phyloP scores from a whole-genome alignment of 2,329 filamentous ascomycete species.

The Colletotrichum zoysiae region DNA sequence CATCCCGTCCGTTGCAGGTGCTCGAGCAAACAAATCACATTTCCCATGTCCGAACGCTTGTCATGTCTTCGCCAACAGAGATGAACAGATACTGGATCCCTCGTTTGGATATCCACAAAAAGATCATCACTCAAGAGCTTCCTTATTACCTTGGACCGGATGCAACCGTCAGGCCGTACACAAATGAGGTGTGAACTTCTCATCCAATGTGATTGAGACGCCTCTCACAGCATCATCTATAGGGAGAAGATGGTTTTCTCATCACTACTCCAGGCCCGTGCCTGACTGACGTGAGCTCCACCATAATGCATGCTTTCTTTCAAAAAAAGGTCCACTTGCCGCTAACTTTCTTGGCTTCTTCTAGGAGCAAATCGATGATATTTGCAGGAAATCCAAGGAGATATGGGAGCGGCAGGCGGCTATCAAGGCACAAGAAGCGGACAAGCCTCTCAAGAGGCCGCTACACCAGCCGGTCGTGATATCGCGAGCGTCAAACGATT shows the following conservation, averaged over 20 bases:
- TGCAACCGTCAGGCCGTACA: slow-evolving; percentile 69
- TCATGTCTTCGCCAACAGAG: slow-evolving; percentile 43
- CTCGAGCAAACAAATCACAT: slow-evolving; percentile 23
- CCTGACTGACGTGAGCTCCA: slow-evolving; percentile 67
- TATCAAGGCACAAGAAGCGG: slow-evolving; percentile 60
- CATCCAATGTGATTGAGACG: slow-evolving; percentile 38
- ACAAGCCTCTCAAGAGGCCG: slow-evolving; percentile 67
- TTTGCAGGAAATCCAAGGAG: slow-evolving; percentile 70
- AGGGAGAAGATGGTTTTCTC: slow-evolving; percentile 73
- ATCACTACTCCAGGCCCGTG: slow-evolving; percentile 70
- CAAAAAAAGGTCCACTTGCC: slow-evolving; percentile 55
- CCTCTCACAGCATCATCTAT: slow-evolving; percentile 41
- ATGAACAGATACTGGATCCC: slow-evolving; percentile 74
- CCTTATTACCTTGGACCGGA: slow-evolving; percentile 70
- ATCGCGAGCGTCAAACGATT: slow-evolving; percentile 54
- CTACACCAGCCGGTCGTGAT: slow-evolving; percentile 68
- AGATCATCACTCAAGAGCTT: slow-evolving; percentile 69
- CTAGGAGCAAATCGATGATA: slow-evolving; percentile 74
- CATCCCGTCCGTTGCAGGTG: slow-evolving; percentile 12
- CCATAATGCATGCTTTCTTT: slow-evolving; percentile 3
- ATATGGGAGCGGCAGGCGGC: slow-evolving; percentile 69
- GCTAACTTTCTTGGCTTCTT: slow-evolving; percentile 58
- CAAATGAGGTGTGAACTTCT: slow-evolving; percentile 62
- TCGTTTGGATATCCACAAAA: slow-evolving; percentile 70
- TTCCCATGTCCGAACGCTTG: slow-evolving; percentile 10